These are phyloP conservation scores for Ceratocystis alfenasii DNA, from an alignment of 2,329 filamentous ascomycete genomes.

Conservation along the genomic window DNA sequence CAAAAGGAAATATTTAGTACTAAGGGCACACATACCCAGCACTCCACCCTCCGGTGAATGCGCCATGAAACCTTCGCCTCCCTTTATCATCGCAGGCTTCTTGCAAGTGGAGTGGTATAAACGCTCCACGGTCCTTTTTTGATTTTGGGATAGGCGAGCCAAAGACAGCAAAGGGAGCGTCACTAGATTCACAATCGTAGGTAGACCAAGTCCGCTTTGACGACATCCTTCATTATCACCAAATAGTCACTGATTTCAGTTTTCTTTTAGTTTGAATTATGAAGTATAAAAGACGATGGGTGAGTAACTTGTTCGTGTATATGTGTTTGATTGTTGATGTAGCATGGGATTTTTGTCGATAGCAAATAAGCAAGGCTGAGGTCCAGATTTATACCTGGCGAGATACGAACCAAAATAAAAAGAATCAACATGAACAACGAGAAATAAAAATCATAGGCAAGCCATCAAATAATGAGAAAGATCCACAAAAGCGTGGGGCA, in stretches of 20 bases:
- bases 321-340: no score
- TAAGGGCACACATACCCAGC: constrained; percentile 51
- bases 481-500: neutral
- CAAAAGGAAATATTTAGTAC: neutral
- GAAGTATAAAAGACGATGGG: no score
- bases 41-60: constrained; percentile 93
- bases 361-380: no score
- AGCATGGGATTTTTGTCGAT: no score
- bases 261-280: neutral
- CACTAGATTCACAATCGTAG: constrained; percentile 63
- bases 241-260: neutral
- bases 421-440: no score
- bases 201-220: constrained; percentile 66
- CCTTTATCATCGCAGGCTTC: constrained; percentile 89
- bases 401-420: no score
- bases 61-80: constrained; percentile 81
- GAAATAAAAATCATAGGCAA: neutral
- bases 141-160: constrained; percentile 80
- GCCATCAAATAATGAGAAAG: neutral
- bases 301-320: no score
- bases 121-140: constrained; percentile 77
- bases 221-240: constrained; percentile 42
- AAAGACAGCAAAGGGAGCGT: constrained; percentile 65
- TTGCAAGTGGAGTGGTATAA: constrained; percentile 95
- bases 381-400: no score